These are phyloP conservation scores for Daldinia loculata DNA, from an alignment of 495 filamentous ascomycete species.

Conservation along the genomic window DNA sequence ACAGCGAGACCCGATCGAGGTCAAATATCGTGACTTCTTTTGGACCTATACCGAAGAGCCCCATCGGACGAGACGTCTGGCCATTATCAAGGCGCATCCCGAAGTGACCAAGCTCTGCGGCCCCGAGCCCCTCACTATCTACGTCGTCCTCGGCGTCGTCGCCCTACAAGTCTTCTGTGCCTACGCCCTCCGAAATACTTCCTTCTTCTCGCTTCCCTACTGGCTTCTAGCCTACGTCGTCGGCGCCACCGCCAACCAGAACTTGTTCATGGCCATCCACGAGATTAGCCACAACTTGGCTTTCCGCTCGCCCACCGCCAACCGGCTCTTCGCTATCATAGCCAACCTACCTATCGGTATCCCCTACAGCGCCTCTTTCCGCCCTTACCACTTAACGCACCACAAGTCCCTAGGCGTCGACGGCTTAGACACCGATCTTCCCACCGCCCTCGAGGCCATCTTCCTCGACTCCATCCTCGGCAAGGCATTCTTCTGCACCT, in stretches of 20 bases:
- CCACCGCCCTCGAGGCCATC: slow-evolving; percentile 89
- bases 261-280: slow-evolving; percentile 98
- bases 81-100: slow-evolving; percentile 98
- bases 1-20: slow-evolving; percentile 50
- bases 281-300: slow-evolving; percentile 99
- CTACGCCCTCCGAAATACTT: slow-evolving; percentile 77
- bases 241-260: slow-evolving; percentile 97
- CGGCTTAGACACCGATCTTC: slow-evolving; percentile 95
- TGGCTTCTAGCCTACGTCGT: slow-evolving; percentile 89
- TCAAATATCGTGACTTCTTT: slow-evolving; percentile 65
- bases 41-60: slow-evolving; percentile 99
- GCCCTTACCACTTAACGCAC: slow-evolving; percentile 98
- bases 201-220: slow-evolving; percentile 84
- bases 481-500: slow-evolving; percentile 99
- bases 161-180: slow-evolving; percentile 81
- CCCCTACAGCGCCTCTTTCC: slow-evolving; percentile 95
- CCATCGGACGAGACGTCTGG: slow-evolving; percentile 85
- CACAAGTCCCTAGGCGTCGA: slow-evolving; percentile 98
- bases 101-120: slow-evolving; percentile 99
- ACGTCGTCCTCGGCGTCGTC: slow-evolving; percentile 85
- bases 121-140: slow-evolving; percentile 95
- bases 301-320: slow-evolving; percentile 83
- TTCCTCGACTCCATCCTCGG: slow-evolving; percentile 96
- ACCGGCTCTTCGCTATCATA: slow-evolving; percentile 86
- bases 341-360: slow-evolving; percentile 96